A percentile compares a stretch with the other conserved stretches of the same genome.
Evolutionary conservation across 441 rosid species (phyloP).

Genomic region (Mallotus japonicus): DNA sequence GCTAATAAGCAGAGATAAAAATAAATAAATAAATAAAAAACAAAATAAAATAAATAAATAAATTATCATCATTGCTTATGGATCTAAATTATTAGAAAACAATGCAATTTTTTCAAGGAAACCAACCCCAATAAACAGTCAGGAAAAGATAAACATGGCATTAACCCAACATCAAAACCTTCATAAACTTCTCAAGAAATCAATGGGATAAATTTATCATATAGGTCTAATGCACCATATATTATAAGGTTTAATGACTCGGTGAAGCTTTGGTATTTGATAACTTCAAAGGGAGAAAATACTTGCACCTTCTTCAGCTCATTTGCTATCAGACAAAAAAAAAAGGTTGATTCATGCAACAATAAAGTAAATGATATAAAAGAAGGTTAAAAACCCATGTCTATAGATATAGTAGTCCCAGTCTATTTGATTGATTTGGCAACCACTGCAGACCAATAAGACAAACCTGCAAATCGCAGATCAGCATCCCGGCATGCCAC

Average conservation of each 20-base stretch:
- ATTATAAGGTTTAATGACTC: neutral
- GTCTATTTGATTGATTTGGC: neutral
- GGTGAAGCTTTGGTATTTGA: neutral
- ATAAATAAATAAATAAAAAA: too few relatives aligned
- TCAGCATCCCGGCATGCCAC: slow-evolving; percentile 88
- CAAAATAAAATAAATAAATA: too few relatives aligned
- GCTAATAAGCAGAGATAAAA: neutral
- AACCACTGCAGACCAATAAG: slow-evolving; percentile 7
- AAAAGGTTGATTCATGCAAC: neutral
- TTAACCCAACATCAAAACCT: neutral
- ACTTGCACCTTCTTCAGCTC: neutral
- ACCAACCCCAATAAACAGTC: neutral
- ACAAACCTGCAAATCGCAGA: slow-evolving; percentile 81
- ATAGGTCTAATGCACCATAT: neutral
- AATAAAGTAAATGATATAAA: neutral
- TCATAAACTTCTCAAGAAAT: neutral
- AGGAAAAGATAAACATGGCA: neutral
- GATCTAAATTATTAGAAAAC: neutral
- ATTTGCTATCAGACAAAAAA: neutral
- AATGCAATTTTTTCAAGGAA: neutral
- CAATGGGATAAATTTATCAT: neutral
- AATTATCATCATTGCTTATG: neutral
- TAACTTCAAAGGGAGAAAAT: neutral
- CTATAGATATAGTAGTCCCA: neutral
- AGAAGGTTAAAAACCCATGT: neutral